These are phyloP conservation scores for Xylariaceae sp. DNA, from an alignment of 2,329 filamentous ascomycete genomes.

Conservation along the genomic window DNA sequence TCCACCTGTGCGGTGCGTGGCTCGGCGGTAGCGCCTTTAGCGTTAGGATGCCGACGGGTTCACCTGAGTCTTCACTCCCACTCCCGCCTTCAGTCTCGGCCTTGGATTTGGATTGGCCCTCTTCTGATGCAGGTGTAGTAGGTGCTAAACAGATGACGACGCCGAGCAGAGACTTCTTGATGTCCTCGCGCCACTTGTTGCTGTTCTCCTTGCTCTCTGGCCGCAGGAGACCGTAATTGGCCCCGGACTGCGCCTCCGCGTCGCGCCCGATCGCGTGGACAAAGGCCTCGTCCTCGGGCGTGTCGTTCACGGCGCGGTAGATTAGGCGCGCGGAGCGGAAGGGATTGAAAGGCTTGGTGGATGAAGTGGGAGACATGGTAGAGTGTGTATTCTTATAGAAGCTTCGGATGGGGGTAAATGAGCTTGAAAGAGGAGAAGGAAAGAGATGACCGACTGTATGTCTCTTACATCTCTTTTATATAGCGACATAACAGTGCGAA, in stretches of 20 bases:
- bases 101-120: neutral
- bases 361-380: slow-evolving; percentile 11
- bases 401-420: too few species aligned
- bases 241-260: slow-evolving; percentile 24
- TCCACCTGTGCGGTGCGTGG: slow-evolving; percentile 36
- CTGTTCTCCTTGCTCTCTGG: slow-evolving; percentile 27
- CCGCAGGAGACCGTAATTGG: slow-evolving; percentile 26
- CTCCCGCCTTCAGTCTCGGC: neutral
- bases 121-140: neutral
- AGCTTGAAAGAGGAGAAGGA: too few species aligned
- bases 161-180: slow-evolving; percentile 29
- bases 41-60: slow-evolving; percentile 31
- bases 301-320: slow-evolving; percentile 33
- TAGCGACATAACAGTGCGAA: too few species aligned
- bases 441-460: too few species aligned
- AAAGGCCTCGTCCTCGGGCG: slow-evolving; percentile 29
- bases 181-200: slow-evolving; percentile 25
- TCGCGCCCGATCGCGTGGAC: slow-evolving; percentile 29
- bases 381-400: too few species aligned
- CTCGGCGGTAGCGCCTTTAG: slow-evolving; percentile 23
- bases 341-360: slow-evolving; percentile 18
- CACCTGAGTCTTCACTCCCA: slow-evolving; percentile 5
- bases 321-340: slow-evolving; percentile 34
- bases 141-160: slow-evolving; percentile 34
- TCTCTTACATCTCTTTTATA: too few species aligned